Evolutionary conservation across 495 filamentous ascomycete genomes (phyloP).

Genomic region (Hypoxylon fuscum): DNA sequence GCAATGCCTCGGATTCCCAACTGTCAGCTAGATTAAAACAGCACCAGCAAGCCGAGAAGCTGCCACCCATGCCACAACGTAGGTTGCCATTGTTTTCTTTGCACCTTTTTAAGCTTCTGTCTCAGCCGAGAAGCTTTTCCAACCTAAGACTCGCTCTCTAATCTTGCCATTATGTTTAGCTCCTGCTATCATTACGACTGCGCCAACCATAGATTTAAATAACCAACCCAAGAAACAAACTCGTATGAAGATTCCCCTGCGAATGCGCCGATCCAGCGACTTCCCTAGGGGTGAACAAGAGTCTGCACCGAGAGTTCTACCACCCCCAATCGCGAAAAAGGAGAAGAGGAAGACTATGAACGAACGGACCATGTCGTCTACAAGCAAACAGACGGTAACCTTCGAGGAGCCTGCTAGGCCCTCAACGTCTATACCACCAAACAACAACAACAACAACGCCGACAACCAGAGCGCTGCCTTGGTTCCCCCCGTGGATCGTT

Average conservation of each 20-base stretch:
- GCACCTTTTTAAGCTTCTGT: not conserved
- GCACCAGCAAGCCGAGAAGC: slow-evolving; percentile 65
- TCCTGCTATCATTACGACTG: slow-evolving; percentile 92
- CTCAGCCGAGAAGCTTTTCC: not conserved
- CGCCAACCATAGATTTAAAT: slow-evolving; percentile 75
- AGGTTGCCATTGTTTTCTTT: slow-evolving; percentile 50
- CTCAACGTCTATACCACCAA: slow-evolving; percentile 62
- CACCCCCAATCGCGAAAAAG: slow-evolving; percentile 42
- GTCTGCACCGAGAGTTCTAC: slow-evolving; percentile 31
- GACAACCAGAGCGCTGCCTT: slow-evolving; percentile 74
- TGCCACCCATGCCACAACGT: slow-evolving; percentile 79
- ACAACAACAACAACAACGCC: slow-evolving; percentile 64
- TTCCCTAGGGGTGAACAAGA: slow-evolving; percentile 49
- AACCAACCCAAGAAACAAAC: slow-evolving; percentile 61
- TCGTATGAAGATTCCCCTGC: slow-evolving; percentile 57
- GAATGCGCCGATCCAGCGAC: slow-evolving; percentile 56
- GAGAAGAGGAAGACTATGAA: slow-evolving; percentile 50
- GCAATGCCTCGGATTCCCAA: slow-evolving; percentile 94
- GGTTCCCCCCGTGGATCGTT: slow-evolving; percentile 71
- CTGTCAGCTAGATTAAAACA: slow-evolving; percentile 80
- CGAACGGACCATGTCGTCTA: slow-evolving; percentile 53
- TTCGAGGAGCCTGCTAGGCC: slow-evolving; percentile 75
- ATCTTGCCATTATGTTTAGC: slow-evolving; percentile 57
- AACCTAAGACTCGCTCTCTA: slow-evolving; percentile 13
- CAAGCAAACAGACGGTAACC: slow-evolving; percentile 58